These are phyloP conservation scores for Mimosa bimucronata DNA, from an alignment of 306 rosid species.

Conservation along the genomic window DNA sequence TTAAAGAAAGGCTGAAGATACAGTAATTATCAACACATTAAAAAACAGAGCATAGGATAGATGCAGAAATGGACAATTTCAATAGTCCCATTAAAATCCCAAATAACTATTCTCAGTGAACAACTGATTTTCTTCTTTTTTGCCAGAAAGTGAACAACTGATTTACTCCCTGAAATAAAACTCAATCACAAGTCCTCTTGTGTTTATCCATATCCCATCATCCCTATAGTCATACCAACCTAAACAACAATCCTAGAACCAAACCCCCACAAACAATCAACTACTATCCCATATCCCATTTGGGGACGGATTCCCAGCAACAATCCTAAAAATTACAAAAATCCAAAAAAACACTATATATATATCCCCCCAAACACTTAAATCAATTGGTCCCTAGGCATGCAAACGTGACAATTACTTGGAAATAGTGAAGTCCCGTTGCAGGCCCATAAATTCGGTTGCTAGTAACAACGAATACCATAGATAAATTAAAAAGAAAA, in stretches of 20 bases:
- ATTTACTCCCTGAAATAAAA: neutral
- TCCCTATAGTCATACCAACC: neutral
- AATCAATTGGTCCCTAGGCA: too few species aligned
- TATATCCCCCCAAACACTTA: neutral
- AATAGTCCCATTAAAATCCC: neutral
- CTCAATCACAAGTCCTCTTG: neutral
- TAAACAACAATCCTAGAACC: neutral
- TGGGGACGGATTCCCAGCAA: neutral
- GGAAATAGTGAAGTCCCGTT: too few species aligned
- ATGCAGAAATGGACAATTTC: neutral
- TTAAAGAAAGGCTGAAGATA: too few species aligned
- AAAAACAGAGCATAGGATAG: too few species aligned
- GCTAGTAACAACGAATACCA: too few species aligned
- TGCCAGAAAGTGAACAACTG: neutral
- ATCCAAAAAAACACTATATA: neutral
- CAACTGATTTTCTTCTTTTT: neutral
- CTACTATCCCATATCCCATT: too few species aligned
- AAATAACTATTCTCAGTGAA: neutral
- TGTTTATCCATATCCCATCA: neutral
- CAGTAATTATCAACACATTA: too few species aligned
- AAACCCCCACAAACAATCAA: neutral
- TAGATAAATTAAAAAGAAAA: too few species aligned
- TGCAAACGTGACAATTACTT: too few species aligned
- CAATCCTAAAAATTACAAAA: neutral
- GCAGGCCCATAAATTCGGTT: too few species aligned